phyloP scores from a whole-genome alignment of 2,329 filamentous ascomycete species.

The Nannizziopsis arthrosporioides region DNA sequence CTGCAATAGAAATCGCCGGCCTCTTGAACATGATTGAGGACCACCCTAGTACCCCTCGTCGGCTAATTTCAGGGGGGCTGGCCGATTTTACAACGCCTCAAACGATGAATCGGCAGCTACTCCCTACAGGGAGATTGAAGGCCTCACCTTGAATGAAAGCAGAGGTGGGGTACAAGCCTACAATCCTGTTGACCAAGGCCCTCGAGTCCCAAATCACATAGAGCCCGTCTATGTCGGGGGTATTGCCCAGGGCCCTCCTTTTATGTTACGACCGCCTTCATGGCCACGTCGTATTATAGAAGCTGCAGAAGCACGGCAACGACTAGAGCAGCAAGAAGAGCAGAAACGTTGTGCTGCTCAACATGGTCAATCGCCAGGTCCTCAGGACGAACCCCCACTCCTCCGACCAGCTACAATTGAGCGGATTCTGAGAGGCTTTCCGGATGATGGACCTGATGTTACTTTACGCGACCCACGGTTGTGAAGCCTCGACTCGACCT shows the following conservation, averaged over 20 bases:
- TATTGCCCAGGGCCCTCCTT: no score
- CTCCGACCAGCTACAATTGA: slow-evolving; percentile 10
- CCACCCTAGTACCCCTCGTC: neutral
- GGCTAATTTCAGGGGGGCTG: neutral
- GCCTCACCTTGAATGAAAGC: neutral
- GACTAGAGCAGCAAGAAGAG: neutral
- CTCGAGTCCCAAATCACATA: no score
- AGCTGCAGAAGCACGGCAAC: neutral
- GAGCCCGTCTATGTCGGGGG: no score
- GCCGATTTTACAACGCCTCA: slow-evolving; percentile 1
- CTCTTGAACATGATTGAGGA: neutral
- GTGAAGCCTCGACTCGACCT: no score
- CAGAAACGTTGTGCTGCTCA: neutral
- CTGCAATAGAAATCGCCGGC: slow-evolving; percentile 11
- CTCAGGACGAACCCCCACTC: neutral
- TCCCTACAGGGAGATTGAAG: neutral
- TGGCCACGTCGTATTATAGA: neutral
- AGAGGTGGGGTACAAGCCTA: neutral
- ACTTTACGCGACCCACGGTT: neutral
- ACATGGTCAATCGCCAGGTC: neutral
- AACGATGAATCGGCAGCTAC: neutral
- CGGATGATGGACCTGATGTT: neutral
- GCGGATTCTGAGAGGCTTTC: slow-evolving; percentile 8
- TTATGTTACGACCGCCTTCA: neutral
- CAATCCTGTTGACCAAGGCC: no score